Percentiles rank a stretch among this genome's conserved stretches.
These are phyloP conservation scores for Mycosarcoma mackinlayi DNA, from an alignment of 1,284 basidiomycete species.

Conservation along the genomic window DNA sequence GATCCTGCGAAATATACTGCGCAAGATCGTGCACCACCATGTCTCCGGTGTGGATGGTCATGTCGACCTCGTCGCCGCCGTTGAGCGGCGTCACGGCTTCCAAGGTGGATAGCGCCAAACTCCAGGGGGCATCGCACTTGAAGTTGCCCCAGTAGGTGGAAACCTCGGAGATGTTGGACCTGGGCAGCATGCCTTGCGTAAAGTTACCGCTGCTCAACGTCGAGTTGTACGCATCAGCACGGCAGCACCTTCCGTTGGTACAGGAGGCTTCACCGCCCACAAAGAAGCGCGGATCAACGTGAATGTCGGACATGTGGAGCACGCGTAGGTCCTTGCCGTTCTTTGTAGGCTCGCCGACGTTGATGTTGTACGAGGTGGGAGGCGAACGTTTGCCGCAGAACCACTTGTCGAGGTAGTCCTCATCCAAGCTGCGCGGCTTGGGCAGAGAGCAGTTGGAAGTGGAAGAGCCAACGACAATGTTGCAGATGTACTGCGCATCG, in stretches of 20 bases:
- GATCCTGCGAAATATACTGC: slow-evolving; percentile 60
- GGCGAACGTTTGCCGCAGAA: slow-evolving; percentile 50
- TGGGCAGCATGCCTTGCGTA: slow-evolving; percentile 39
- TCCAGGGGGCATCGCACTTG: slow-evolving; percentile 77
- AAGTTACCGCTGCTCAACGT: slow-evolving; percentile 70
- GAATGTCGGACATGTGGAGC: slow-evolving; percentile 80
- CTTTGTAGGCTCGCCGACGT: slow-evolving; percentile 37
- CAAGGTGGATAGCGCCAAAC: slow-evolving; percentile 75
- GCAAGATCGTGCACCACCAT: slow-evolving; percentile 72
- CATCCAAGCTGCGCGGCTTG: slow-evolving; percentile 39
- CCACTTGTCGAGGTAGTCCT: slow-evolving; percentile 56
- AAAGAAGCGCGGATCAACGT: slow-evolving; percentile 82
- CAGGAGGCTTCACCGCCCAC: slow-evolving; percentile 81
- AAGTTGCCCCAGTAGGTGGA: slow-evolving; percentile 66
- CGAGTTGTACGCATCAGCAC: slow-evolving; percentile 73
- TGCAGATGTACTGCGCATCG: slow-evolving; percentile 62
- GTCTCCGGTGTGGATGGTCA: slow-evolving; percentile 80
- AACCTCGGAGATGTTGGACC: slow-evolving; percentile 46
- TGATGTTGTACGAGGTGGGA: slow-evolving; percentile 31
- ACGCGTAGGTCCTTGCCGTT: slow-evolving; percentile 77
- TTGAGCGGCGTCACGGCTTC: slow-evolving; percentile 78
- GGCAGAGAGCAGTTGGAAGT: slow-evolving; percentile 53
- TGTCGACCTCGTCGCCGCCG: slow-evolving; percentile 75
- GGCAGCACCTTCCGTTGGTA: slow-evolving; percentile 79
- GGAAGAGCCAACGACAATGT: slow-evolving; percentile 45